Base-by-base conservation (phyloP, 1,284 basidiomycete genomes). In the Moesziomyces sp. region DNA sequence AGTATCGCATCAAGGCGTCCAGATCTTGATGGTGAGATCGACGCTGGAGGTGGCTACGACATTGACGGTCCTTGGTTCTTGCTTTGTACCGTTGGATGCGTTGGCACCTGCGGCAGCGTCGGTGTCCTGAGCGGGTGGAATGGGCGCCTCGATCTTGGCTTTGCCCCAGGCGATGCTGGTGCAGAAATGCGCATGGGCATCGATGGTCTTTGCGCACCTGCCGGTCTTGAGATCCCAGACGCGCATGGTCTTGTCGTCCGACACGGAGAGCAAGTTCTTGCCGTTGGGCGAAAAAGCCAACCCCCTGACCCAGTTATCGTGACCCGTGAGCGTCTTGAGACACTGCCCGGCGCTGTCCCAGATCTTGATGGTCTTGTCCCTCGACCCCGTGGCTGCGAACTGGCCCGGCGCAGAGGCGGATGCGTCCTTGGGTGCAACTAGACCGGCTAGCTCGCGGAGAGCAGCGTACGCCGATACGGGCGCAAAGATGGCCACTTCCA, bases 161-260 rank as follows among this genome's bases (percentile, higher is more conserved):
- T 76, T 71, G 2, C 82, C 82, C 82, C 82, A 84, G 6, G 82
- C 78, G 40, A 84, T 52, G 35, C 65, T 65, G 7, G 82, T 84
- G 18, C 93, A 90, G 80, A 96, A 95, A 80, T 93, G 93, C 3
- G 88, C 88, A 83, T 95, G 93, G 1, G 92, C 93, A 68, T 94
- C 92, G 47, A 95, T 88, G 43, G 89, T 92, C 85, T 92, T 93
- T 74, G 90, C 87, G 80, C 92, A 92, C 65, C 93, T 88, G 1
- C 92, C 91, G 3, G 90, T 91, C 40, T 88, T 87, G 42, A 96
- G 86, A 74, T 96, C 93, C 93, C 93, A 96, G 16, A 94, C 88
- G 10, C 92, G 89, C 78, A 95, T 89, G 10, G 92, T 93, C 85
- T 94, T 93, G 87, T 96, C 93, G 84, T 96, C 93, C 6, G 92